Evolutionary conservation across 2,329 filamentous ascomycete genomes (phyloP).

Genomic region (Epichloe gansuensis): DNA sequence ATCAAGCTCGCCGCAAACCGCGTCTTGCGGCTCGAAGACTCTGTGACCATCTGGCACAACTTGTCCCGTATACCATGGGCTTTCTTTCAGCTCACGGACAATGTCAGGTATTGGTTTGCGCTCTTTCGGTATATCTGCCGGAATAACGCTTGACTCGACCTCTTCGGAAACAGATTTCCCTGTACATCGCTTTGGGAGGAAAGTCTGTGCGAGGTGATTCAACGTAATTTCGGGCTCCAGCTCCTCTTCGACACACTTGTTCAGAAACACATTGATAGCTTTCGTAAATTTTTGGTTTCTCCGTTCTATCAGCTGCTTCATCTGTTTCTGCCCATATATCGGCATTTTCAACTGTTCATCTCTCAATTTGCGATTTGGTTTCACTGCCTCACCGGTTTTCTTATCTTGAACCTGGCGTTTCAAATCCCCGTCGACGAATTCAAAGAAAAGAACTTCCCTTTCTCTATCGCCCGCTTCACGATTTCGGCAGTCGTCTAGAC

Average conservation of each 20-base stretch:
- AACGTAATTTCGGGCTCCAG: conserved; percentile 57
- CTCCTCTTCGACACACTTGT: conserved; percentile 51
- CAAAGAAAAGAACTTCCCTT: conserved; percentile 71
- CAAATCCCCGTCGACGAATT: conserved; percentile 83
- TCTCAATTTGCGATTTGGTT: conserved; percentile 52
- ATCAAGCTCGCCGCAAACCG: conserved; percentile 69
- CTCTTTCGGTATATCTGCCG: conserved; percentile 63
- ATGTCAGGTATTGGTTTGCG: conserved; percentile 75
- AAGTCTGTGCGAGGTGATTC: conserved; percentile 40
- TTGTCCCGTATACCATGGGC: conserved; percentile 82
- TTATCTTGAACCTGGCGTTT: conserved; percentile 63
- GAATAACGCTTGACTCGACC: conserved; percentile 35
- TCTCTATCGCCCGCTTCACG: conserved; percentile 17
- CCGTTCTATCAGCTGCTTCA: conserved; percentile 80
- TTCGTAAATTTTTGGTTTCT: conserved; percentile 71
- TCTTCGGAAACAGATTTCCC: conserved; percentile 19
- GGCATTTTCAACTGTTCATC: conserved; percentile 83
- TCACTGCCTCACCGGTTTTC: conserved; percentile 60
- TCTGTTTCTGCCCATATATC: conserved; percentile 83
- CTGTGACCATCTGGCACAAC: conserved; percentile 89
- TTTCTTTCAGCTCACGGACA: conserved; percentile 65
- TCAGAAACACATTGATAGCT: conserved; percentile 66
- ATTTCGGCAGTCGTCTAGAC: conserved; percentile 18
- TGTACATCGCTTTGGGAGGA: conserved; percentile 47
- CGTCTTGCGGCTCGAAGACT: conserved; percentile 73